Conservation (phyloP, 495 filamentous ascomycete species). For the Evansstolkia leycettana region DNA sequence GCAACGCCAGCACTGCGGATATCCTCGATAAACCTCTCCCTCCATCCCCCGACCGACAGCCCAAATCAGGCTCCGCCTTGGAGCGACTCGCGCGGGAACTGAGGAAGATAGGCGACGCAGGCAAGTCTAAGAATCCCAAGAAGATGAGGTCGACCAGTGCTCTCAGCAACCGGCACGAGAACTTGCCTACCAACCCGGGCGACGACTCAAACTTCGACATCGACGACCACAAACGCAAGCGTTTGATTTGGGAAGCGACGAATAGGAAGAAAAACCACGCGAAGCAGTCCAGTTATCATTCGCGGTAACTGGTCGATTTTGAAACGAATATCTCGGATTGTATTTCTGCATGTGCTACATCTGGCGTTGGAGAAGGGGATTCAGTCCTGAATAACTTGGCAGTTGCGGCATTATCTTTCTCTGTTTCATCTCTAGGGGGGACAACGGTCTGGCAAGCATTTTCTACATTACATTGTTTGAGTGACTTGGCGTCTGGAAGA, state of each 20-base stretch:
- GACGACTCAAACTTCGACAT: constrained; percentile 32
- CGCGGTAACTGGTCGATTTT: background rate
- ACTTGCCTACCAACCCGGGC: constrained; percentile 12
- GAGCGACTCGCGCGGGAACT: constrained; percentile 49
- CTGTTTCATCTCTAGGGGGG: too few species aligned
- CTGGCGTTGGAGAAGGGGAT: too few species aligned
- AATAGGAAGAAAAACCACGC: constrained; percentile 27
- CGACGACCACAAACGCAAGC: constrained; percentile 35
- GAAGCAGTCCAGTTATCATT: constrained; percentile 10
- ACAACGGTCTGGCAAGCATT: too few species aligned
- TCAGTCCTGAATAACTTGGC: too few species aligned
- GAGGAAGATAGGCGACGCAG: constrained; percentile 29
- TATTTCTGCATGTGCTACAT: too few species aligned
- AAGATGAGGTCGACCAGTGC: constrained; percentile 39
- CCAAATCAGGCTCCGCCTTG: constrained; percentile 32
- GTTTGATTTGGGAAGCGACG: constrained; percentile 35
- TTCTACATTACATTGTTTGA: too few species aligned
- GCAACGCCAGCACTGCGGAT: constrained; percentile 18
- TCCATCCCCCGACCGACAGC: constrained; percentile 18
- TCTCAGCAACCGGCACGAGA: constrained; percentile 16
- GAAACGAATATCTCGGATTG: background rate
- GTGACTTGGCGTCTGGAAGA: constrained; percentile 1
- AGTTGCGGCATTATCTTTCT: too few species aligned
- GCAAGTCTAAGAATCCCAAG: constrained; percentile 23
- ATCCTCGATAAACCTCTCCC: constrained; percentile 35